Evolutionary conservation across 2,329 filamentous ascomycete species (phyloP).

Genomic region (Nemania sp.): DNA sequence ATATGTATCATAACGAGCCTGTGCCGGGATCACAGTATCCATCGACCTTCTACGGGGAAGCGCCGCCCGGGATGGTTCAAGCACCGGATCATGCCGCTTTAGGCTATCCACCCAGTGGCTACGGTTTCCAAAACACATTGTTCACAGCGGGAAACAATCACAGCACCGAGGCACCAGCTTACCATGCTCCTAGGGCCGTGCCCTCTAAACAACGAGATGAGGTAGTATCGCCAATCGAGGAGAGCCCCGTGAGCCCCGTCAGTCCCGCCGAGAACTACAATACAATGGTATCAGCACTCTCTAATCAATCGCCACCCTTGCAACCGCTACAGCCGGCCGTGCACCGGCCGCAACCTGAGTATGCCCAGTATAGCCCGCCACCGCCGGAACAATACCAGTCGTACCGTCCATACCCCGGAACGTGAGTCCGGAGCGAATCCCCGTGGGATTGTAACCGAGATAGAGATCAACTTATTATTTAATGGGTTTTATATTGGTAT

Average conservation of each 20-base stretch:
- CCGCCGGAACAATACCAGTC: slow-evolving; percentile 35
- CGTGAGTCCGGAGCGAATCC: slow-evolving; percentile 2
- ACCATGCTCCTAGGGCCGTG: slow-evolving; percentile 9
- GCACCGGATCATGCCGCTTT: slow-evolving; percentile 24
- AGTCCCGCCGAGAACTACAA: slow-evolving; percentile 29
- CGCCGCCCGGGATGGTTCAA: slow-evolving; percentile 35
- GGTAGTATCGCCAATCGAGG: slow-evolving; percentile 26
- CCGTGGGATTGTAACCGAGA: neutral
- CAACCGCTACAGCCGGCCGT: slow-evolving; percentile 25
- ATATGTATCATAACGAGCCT: slow-evolving; percentile 31
- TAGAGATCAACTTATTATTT: neutral
- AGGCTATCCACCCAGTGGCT: slow-evolving; percentile 20
- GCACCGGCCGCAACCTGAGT: slow-evolving; percentile 28
- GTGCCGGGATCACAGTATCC: slow-evolving; percentile 35
- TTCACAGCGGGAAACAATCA: slow-evolving; percentile 13
- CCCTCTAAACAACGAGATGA: slow-evolving; percentile 22
- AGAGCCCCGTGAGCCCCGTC: slow-evolving; percentile 26
- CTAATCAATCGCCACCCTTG: slow-evolving; percentile 26
- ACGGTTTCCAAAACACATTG: slow-evolving; percentile 18
- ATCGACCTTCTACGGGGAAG: slow-evolving; percentile 37
- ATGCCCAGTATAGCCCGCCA: slow-evolving; percentile 35
- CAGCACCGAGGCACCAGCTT: slow-evolving; percentile 21
- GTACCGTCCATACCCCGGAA: slow-evolving; percentile 35
- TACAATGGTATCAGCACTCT: slow-evolving; percentile 31
- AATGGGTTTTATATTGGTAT: slow-evolving; percentile 13